phyloP scores from a whole-genome alignment of 495 filamentous ascomycete species.

The Penicillium waksmanii region DNA sequence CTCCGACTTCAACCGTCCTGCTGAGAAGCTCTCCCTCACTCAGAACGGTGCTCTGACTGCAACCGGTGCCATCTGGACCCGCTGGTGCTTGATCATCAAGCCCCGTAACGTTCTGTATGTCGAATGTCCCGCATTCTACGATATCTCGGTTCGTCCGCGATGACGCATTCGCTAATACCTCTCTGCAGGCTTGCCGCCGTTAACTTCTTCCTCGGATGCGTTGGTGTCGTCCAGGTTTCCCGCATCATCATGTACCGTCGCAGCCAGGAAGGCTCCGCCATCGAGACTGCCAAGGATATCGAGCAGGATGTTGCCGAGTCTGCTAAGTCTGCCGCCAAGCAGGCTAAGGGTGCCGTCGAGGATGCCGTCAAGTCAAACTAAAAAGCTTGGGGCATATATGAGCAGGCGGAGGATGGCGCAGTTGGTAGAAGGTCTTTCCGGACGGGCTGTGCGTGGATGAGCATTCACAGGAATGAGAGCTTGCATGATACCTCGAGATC shows the following conservation, averaged over 20 bases:
- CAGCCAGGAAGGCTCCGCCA: constrained; percentile 54
- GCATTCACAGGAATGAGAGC: background rate
- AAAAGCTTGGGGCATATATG: background rate
- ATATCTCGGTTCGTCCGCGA: background rate
- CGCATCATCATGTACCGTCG: constrained; percentile 73
- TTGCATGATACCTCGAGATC: background rate
- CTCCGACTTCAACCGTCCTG: constrained; percentile 90
- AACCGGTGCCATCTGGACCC: constrained; percentile 96
- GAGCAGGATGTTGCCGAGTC: constrained; percentile 50
- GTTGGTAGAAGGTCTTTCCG: constrained; percentile 10
- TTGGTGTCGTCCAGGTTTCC: constrained; percentile 78
- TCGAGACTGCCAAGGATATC: constrained; percentile 53
- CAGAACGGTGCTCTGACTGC: constrained; percentile 86
- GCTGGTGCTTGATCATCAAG: constrained; percentile 97
- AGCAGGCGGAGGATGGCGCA: constrained; percentile 3
- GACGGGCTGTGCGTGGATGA: constrained; percentile 3
- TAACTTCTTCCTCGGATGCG: constrained; percentile 95
- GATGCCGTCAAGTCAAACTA: constrained; percentile 29
- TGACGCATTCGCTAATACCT: constrained; percentile 10
- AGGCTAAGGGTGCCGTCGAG: constrained; percentile 36
- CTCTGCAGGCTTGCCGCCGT: constrained; percentile 78
- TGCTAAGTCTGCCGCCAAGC: constrained; percentile 35
- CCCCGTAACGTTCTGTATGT: constrained; percentile 85
- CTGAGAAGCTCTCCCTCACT: constrained; percentile 85
- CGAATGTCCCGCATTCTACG: background rate